phyloP scores from a whole-genome alignment of 1,284 basidiomycete species.

The Agaricales sp. region DNA sequence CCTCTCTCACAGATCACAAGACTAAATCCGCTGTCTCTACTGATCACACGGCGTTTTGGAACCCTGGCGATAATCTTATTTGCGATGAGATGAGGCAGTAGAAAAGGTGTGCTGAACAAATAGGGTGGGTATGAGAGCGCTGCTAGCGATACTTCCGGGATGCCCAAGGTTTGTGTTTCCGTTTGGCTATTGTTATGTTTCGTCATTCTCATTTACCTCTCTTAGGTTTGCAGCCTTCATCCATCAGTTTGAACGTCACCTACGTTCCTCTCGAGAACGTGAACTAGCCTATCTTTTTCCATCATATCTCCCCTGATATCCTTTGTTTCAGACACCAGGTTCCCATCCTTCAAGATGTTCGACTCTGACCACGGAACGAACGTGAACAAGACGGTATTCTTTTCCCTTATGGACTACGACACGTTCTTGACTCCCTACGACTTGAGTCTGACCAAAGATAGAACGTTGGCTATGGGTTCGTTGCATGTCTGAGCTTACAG shows the following conservation, averaged over 20 bases:
- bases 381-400: too few relatives aligned
- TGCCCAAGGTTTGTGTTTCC: constrained; percentile 11
- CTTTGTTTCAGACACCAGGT: too few relatives aligned
- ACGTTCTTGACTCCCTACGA: too few relatives aligned
- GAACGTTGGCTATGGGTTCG: too few relatives aligned
- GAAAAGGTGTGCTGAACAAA: constrained; percentile 4
- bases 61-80: background rate
- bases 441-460: too few relatives aligned
- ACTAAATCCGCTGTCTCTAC: constrained; percentile 14
- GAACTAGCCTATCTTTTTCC: background rate
- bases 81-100: constrained; percentile 11
- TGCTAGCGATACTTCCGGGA: background rate
- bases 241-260: background rate
- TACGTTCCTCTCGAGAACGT: background rate
- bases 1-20: constrained; percentile 16
- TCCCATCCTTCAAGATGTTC: too few relatives aligned
- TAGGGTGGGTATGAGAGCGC: constrained; percentile 8
- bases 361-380: too few relatives aligned
- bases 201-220: too few relatives aligned
- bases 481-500: too few relatives aligned
- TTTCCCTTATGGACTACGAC: too few relatives aligned
- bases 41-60: background rate
- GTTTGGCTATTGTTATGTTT: too few relatives aligned
- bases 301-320: too few relatives aligned
- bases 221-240: background rate